These are phyloP conservation scores for Pyrenophora teres DNA, from an alignment of 2,329 filamentous ascomycete species.

Conservation along the genomic window DNA sequence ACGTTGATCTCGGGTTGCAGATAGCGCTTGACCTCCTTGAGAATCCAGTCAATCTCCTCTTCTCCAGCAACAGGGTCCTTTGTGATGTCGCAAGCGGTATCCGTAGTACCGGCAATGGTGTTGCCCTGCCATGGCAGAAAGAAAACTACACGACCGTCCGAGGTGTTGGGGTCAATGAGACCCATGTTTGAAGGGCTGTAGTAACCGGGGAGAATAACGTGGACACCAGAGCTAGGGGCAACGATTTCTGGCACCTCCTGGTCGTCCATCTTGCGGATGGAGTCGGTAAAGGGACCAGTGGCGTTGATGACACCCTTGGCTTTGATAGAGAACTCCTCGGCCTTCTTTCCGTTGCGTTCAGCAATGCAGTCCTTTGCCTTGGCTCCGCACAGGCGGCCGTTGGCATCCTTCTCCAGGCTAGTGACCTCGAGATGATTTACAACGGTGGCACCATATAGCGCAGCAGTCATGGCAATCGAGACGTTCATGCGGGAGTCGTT, in stretches of 20 bases:
- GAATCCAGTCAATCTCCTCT: slow-evolving; percentile 85
- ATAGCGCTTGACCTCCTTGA: slow-evolving; percentile 81
- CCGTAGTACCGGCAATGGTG: slow-evolving; percentile 87
- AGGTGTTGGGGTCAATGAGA: slow-evolving; percentile 82
- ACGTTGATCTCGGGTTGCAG: slow-evolving; percentile 84
- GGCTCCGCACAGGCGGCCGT: slow-evolving; percentile 75
- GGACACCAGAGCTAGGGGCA: slow-evolving; percentile 81
- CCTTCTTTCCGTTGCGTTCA: slow-evolving; percentile 65
- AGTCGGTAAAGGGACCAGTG: slow-evolving; percentile 85
- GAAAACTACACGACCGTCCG: slow-evolving; percentile 88
- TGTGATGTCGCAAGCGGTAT: slow-evolving; percentile 73
- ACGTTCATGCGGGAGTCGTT: slow-evolving; percentile 95
- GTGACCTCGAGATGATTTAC: slow-evolving; percentile 85
- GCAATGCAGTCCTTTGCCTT: slow-evolving; percentile 71
- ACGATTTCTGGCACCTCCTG: slow-evolving; percentile 74
- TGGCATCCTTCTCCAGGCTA: slow-evolving; percentile 72
- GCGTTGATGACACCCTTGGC: slow-evolving; percentile 87
- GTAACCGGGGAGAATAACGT: slow-evolving; percentile 85
- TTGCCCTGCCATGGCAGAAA: slow-evolving; percentile 94
- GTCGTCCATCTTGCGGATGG: slow-evolving; percentile 84
- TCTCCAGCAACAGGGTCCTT: slow-evolving; percentile 77
- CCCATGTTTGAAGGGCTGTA: slow-evolving; percentile 87
- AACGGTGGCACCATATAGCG: slow-evolving; percentile 82
- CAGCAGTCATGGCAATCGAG: slow-evolving; percentile 83
- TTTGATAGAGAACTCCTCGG: slow-evolving; percentile 70